These are phyloP conservation scores for Ilyonectria robusta DNA, from an alignment of 2,329 filamentous ascomycete genomes.

Conservation along the genomic window DNA sequence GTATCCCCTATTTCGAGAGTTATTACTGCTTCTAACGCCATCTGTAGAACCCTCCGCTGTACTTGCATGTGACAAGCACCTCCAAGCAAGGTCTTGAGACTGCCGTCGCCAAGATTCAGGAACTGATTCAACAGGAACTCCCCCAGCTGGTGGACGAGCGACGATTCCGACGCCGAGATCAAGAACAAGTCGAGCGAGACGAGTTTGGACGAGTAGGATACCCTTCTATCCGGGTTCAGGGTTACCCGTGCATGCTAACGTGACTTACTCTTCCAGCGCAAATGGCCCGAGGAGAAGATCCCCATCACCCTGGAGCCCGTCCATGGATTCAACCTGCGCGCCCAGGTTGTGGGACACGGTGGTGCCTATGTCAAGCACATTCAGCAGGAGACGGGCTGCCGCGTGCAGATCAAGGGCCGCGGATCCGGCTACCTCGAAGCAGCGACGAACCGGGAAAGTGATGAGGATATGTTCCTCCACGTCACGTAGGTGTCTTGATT, in stretches of 20 bases:
- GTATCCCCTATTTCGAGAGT: conserved; percentile 52
- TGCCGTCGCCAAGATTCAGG: conserved; percentile 89
- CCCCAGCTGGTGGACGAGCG: conserved; percentile 96
- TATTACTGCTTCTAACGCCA: conserved; percentile 15
- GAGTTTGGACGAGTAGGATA: conserved; percentile 85
- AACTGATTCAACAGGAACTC: conserved; percentile 95
- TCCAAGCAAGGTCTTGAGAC: conserved; percentile 92
- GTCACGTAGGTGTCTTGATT: conserved; percentile 78
- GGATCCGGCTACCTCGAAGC: conserved; percentile 95
- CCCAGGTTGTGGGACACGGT: conserved; percentile 94
- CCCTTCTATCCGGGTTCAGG: background rate
- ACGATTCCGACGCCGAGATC: conserved; percentile 87
- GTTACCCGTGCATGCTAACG: conserved; percentile 21
- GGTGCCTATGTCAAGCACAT: conserved; percentile 99
- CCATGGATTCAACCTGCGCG: conserved; percentile 94
- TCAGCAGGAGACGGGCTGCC: conserved; percentile 93
- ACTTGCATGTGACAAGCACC: conserved; percentile 95
- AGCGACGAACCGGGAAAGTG: conserved; percentile 89
- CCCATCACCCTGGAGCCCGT: conserved; percentile 92
- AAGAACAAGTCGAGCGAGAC: conserved; percentile 87
- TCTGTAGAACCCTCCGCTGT: conserved; percentile 87
- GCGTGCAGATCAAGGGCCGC: conserved; percentile 97
- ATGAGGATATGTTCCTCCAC: conserved; percentile 97
- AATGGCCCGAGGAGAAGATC: conserved; percentile 99
- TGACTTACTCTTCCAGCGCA: conserved; percentile 74